Base-by-base conservation (phyloP, 2,329 filamentous ascomycete genomes). In the Boeremia exigua region DNA sequence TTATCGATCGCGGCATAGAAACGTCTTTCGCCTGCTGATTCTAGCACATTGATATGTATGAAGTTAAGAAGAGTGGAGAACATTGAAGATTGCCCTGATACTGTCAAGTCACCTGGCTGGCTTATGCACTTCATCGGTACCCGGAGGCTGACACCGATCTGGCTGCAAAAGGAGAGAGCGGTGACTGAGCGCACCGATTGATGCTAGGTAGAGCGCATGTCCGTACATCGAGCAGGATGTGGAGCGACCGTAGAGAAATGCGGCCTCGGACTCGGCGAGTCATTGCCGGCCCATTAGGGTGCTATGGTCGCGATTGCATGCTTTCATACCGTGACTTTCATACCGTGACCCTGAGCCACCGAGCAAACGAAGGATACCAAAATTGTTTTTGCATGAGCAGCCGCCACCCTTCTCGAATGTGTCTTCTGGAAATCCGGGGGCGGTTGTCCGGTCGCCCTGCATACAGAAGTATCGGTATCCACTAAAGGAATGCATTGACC, bases 371-470 rank as follows among this genome's bases (percentile, higher is more conserved):
- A 6, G 9, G 30, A 48, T 29, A 17, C 19, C 17, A 19, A 29
- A 23, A 25, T 32, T 17, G 25, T 25, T 23, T 45, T 33, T 48
- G 27, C 42, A n/a, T 43, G 43, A 38, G 30, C 37, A 56, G 42
- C 52, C 38, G 25, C 29, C 28, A 25, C 23, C 34, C 30, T 51
- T 51, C 37, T 56, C 47, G 42, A 56, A 51, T 5, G 19, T 19
- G 47, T 42, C 30, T 43, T 25, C 10, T 56, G 47, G 42, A 43
- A 27, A 56, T 56, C 53, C 53, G 53, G 53, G 52, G 47, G 43
- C 47, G 53, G 43, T 56, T 56, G 27, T 56, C 43, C 47, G 53
- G 46, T 48, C 47, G 33, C 53, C 53, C 53, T 51, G 53, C 53
- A 56, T 44, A 29, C 19, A 47, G 5, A 42, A 33, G 25, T 30